phyloP scores from a whole-genome alignment of 192 early-diverging fungal genomes.

The Rhizoclosmatium globosum region DNA sequence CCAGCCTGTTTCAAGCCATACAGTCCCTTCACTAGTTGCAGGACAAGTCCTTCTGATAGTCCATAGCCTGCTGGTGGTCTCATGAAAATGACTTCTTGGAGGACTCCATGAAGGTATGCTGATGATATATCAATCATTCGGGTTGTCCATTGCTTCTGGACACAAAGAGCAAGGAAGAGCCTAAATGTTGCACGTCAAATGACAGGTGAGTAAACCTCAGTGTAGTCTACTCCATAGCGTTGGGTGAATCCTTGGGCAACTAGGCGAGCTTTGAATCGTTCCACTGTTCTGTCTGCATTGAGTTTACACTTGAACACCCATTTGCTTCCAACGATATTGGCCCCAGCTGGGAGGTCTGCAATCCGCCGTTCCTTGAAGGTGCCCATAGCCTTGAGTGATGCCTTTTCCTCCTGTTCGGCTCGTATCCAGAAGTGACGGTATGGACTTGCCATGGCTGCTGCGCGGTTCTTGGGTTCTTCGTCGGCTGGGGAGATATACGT shows the following conservation, averaged over 20 bases:
- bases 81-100: constrained; percentile 12
- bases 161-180: neutral
- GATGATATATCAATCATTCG: neutral
- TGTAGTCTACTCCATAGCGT: too few species aligned
- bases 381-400: neutral
- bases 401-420: neutral
- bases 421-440: neutral
- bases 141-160: neutral
- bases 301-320: constrained; percentile 35
- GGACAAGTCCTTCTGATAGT: neutral
- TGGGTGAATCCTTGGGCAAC: too few species aligned
- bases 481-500: neutral
- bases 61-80: neutral
- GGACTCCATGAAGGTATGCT: constrained; percentile 12
- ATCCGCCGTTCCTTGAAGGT: neutral
- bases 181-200: neutral
- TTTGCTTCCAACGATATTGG: constrained; percentile 2
- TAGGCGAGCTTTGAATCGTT: too few species aligned
- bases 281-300: constrained; percentile 19
- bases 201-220: too few species aligned
- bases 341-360: neutral
- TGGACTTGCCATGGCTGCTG: neutral
- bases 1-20: too few species aligned
- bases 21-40: neutral
- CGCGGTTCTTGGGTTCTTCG: neutral